These are phyloP conservation scores for Cryptococcus depauperatus DNA, from an alignment of 1,284 basidiomycete genomes.

Conservation along the genomic window DNA sequence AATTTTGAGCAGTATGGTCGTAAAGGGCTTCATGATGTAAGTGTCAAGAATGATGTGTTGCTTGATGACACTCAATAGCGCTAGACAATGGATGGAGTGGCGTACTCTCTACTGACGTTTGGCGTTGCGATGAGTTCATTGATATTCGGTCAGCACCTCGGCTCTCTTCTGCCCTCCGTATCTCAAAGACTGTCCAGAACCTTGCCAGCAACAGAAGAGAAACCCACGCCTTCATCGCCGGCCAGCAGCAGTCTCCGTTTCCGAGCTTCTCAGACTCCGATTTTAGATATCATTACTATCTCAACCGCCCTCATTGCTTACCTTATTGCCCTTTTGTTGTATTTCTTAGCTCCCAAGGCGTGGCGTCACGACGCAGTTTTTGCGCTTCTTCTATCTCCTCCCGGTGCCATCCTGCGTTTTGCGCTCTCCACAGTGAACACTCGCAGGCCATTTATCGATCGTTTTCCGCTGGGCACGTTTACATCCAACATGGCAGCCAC, in stretches of 20 bases:
- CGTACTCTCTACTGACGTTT: conserved; percentile 69
- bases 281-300: conserved; percentile 34
- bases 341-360: conserved; percentile 57
- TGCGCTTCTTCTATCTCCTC: conserved; percentile 81
- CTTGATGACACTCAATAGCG: conserved; percentile 2
- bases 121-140: conserved; percentile 54
- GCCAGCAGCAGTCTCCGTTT: neutral
- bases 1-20: conserved; percentile 57
- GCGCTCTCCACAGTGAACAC: conserved; percentile 66
- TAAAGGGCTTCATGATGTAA: conserved; percentile 67
- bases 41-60: conserved; percentile 29
- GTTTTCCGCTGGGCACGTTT: conserved; percentile 81
- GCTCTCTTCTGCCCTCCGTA: conserved; percentile 49
- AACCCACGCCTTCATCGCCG: neutral
- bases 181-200: neutral
- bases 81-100: conserved; percentile 78
- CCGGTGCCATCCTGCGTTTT: conserved; percentile 80
- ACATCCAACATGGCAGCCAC: conserved; percentile 76
- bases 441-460: conserved; percentile 46
- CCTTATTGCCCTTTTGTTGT: conserved; percentile 58
- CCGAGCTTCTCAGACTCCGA: conserved; percentile 10
- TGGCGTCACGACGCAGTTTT: conserved; percentile 76
- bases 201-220: neutral
- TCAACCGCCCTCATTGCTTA: conserved; percentile 43
- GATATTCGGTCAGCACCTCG: conserved; percentile 31